Percentiles rank a stretch among this genome's conserved stretches.
These are phyloP conservation scores for Hemileccinum impolitum DNA, from an alignment of 768 basidiomycete genomes.

Conservation along the genomic window DNA sequence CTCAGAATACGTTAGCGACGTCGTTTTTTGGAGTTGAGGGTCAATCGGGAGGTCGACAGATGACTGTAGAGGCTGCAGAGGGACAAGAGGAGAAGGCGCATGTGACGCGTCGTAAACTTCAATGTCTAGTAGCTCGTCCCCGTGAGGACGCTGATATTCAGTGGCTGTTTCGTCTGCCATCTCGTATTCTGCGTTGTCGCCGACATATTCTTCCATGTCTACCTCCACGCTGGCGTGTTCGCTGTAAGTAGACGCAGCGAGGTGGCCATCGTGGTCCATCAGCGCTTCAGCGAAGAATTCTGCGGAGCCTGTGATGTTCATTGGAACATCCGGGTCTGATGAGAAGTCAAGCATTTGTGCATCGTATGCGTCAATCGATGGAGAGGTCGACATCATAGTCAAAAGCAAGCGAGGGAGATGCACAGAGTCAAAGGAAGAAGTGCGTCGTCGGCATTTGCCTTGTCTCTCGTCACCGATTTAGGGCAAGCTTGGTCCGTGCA, in stretches of 20 bases:
- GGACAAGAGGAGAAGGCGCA: conserved; percentile 26
- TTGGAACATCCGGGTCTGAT: conserved; percentile 55
- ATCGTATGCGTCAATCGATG: conserved; percentile 51
- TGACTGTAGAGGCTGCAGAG: conserved; percentile 12
- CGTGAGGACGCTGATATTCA: conserved; percentile 20
- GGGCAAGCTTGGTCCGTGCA: conserved; percentile 33
- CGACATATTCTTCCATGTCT: conserved; percentile 59
- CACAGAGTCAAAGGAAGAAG: conserved; percentile 9
- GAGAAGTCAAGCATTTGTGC: conserved; percentile 62
- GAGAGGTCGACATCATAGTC: conserved; percentile 25
- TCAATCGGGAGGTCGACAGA: conserved; percentile 15
- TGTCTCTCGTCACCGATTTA: conserved; percentile 12
- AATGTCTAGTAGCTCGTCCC: conserved; percentile 34
- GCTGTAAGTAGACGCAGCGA: conserved; percentile 20
- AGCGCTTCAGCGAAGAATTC: conserved; percentile 50
- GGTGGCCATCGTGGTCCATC: conserved; percentile 58
- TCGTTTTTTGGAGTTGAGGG: conserved; percentile 10
- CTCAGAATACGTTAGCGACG: conserved; percentile 3
- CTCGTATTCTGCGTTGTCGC: conserved; percentile 48
- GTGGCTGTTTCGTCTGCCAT: conserved; percentile 33
- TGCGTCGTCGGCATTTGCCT: conserved; percentile 18
- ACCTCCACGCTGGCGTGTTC: conserved; percentile 52
- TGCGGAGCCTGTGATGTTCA: conserved; percentile 44
- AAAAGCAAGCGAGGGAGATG: conserved; percentile 13
- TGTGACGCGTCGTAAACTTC: conserved; percentile 41